phyloP scores from a whole-genome alignment of 2,329 filamentous ascomycete species.

The Chrysosphaeria jannelii region DNA sequence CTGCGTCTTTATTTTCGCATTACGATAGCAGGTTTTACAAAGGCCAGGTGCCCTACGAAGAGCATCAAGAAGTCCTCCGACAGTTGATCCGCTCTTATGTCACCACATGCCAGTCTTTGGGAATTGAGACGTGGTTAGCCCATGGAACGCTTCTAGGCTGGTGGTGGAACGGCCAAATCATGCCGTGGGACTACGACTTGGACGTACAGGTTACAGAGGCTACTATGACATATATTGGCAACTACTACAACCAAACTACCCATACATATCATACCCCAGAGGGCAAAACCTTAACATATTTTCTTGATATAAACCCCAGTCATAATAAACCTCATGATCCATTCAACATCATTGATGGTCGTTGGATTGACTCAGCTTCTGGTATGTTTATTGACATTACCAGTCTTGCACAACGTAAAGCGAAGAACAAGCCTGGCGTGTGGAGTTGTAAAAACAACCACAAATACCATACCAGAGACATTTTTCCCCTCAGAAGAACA shows the following conservation, averaged over 20 bases:
- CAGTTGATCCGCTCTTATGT: slow-evolving; percentile 51
- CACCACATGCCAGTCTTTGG: slow-evolving; percentile 27
- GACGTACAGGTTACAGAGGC: slow-evolving; percentile 47
- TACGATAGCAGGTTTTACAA: slow-evolving; percentile 47
- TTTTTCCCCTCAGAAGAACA: slow-evolving; percentile 46
- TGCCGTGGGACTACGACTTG: slow-evolving; percentile 65
- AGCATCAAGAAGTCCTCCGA: slow-evolving; percentile 32
- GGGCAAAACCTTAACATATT: slow-evolving; percentile 18
- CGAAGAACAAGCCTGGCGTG: slow-evolving; percentile 24
- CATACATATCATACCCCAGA: slow-evolving; percentile 20
- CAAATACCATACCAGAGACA: slow-evolving; percentile 34
- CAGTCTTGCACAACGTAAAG: slow-evolving; percentile 36
- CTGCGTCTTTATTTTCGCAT: slow-evolving; percentile 29
- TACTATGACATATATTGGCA: slow-evolving; percentile 33
- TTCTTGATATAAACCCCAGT: slow-evolving; percentile 53
- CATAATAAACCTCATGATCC: slow-evolving; percentile 30
- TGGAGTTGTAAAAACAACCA: slow-evolving; percentile 64
- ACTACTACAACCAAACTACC: slow-evolving; percentile 36
- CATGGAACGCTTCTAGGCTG: slow-evolving; percentile 62
- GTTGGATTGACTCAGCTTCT: slow-evolving; percentile 50
- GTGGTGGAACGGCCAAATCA: slow-evolving; percentile 61
- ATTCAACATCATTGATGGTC: slow-evolving; percentile 52
- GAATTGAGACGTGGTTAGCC: slow-evolving; percentile 59
- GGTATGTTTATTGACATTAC: slow-evolving; percentile 70
- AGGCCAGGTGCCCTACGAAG: slow-evolving; percentile 28